A percentile compares a stretch with the other conserved stretches of the same genome.
Conservation (phyloP, 176 grass and related monocot species). For the Melocanna baccifera region DNA sequence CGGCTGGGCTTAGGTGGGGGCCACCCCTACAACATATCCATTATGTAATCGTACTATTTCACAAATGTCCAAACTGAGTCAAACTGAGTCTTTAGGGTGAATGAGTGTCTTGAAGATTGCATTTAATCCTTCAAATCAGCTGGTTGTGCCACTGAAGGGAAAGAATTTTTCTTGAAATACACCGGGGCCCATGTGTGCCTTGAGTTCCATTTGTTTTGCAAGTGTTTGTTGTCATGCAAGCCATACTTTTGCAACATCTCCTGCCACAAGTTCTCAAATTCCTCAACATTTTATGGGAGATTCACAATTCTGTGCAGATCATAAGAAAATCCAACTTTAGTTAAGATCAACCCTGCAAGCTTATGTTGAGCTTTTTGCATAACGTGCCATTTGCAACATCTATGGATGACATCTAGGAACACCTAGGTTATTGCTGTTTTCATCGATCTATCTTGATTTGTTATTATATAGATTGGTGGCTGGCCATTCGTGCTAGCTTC, state of each 20-base stretch:
- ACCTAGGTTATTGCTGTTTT: accelerated
- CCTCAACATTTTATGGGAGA: neutral
- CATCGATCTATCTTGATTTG: neutral
- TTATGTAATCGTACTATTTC: too few relatives aligned
- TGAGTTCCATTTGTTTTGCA: neutral
- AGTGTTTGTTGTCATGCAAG: neutral
- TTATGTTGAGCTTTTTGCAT: neutral
- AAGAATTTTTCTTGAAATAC: neutral
- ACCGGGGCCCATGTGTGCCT: neutral
- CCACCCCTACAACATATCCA: too few relatives aligned
- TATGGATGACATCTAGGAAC: neutral
- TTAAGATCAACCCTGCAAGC: neutral
- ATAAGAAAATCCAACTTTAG: neutral
- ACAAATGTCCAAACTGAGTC: too few relatives aligned
- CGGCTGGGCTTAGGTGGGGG: too few relatives aligned
- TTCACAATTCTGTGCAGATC: neutral
- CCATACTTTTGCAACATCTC: neutral
- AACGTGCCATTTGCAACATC: neutral
- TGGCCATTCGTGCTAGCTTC: neutral
- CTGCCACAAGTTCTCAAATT: neutral
- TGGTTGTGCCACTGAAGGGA: too few relatives aligned
- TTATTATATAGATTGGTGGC: neutral
- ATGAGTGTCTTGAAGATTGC: too few relatives aligned
- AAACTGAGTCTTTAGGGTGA: too few relatives aligned
- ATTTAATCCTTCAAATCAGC: too few relatives aligned